Percentiles rank a stretch among this genome's conserved stretches.
These are phyloP conservation scores for Panicum miliaceum DNA, from an alignment of 176 grass and related monocot species.

Conservation along the genomic window DNA sequence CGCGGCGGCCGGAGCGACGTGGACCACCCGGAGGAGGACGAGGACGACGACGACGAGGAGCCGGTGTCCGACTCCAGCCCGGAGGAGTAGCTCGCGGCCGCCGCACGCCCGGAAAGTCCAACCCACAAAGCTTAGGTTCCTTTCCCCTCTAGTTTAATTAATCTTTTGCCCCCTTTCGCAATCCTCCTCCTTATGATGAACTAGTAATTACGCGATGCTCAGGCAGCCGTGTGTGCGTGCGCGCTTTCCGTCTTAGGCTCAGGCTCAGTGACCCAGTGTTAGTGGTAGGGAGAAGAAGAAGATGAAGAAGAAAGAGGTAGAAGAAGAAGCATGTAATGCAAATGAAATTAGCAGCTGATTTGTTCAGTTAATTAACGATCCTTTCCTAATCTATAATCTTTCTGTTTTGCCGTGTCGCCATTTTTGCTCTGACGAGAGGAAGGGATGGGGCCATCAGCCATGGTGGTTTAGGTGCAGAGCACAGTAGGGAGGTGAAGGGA, in stretches of 20 bases:
- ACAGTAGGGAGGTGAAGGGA: not conserved
- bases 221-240: not conserved
- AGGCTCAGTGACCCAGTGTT: slow-evolving; percentile 25
- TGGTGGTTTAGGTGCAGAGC: too few relatives aligned
- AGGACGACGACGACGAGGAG: slow-evolving; percentile 62
- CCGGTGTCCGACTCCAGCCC: slow-evolving; percentile 78
- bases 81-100: slow-evolving; percentile 28
- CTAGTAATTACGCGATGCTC: slow-evolving; percentile 33
- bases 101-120: slow-evolving; percentile 41
- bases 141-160: slow-evolving; percentile 25
- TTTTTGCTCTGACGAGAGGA: not conserved
- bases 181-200: slow-evolving; percentile 34
- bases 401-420: too few relatives aligned
- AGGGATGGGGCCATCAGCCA: too few relatives aligned
- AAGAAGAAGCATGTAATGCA: not conserved
- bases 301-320: not conserved
- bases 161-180: not conserved
- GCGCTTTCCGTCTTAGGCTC: not conserved
- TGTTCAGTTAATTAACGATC: slow-evolving; percentile 15
- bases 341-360: slow-evolving; percentile 28
- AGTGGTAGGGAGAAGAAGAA: slow-evolving; percentile 25
- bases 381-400: not conserved
- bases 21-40: slow-evolving; percentile 60
- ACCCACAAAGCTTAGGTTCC: slow-evolving; percentile 41
- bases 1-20: slow-evolving; percentile 12